Conservation (phyloP, 1,284 basidiomycete genomes). For the Tilletia indica region DNA sequence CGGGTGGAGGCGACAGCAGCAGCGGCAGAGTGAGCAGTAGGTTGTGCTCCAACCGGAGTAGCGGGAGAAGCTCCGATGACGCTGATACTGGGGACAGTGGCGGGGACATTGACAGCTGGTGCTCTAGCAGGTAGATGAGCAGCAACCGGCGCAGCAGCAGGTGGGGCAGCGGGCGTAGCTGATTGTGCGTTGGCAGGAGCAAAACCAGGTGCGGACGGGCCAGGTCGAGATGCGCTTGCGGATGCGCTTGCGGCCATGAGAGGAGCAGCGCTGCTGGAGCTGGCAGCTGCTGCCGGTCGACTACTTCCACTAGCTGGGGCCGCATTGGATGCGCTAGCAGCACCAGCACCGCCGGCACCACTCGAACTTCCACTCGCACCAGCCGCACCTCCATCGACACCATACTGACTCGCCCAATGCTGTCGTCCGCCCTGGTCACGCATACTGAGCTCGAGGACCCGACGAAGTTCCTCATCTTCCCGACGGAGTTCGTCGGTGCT, state of each 20-base stretch:
- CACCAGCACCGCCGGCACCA: neutral
- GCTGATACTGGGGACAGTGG: neutral
- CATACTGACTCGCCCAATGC: constrained; percentile 1
- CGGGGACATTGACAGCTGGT: neutral
- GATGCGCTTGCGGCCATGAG: neutral
- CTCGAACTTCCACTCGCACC: constrained; percentile 22
- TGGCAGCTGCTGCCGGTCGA: neutral
- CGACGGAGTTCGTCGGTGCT: constrained; percentile 42
- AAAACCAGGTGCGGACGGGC: neutral
- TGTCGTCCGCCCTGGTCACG: constrained; percentile 49
- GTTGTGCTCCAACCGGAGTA: neutral
- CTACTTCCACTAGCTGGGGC: neutral
- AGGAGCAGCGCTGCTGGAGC: neutral
- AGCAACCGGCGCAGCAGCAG: neutral
- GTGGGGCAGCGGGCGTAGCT: too few relatives aligned
- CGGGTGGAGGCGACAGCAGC: neutral
- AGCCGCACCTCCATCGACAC: constrained; percentile 18
- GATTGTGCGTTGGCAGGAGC: neutral
- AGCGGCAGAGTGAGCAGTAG: neutral
- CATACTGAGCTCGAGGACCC: constrained; percentile 49
- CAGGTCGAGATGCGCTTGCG: neutral
- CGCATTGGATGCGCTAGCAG: neutral
- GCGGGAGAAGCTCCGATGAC: neutral
- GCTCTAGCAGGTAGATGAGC: neutral
- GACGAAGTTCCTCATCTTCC: constrained; percentile 53